Base-by-base conservation (phyloP, 768 basidiomycete genomes). In the Naganishia onofrii region DNA sequence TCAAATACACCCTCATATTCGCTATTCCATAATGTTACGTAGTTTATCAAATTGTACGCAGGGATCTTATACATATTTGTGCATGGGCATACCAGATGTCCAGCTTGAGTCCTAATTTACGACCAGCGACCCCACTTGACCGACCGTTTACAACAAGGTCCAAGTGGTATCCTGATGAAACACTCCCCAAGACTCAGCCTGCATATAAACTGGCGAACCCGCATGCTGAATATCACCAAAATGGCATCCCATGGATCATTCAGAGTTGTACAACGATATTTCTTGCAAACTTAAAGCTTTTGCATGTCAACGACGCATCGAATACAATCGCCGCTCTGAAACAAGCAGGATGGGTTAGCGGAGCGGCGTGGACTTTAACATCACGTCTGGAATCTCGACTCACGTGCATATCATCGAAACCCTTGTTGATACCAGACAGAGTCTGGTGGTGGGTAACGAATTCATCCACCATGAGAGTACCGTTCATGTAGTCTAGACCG, bases 321-420 rank as follows among this genome's bases (percentile, higher is more conserved):
- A 77, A 99, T 96, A 80, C 93, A 96, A 58, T 90, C 85, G 19
- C 93, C 93, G 83, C 90, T 93, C 71, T 73, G n/a, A 19, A 42
- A 13, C 26, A 17, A 48, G 48, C 6, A 15, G 48, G 48, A 9
- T 21, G 46, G 56, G n/a, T 42, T 29, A 51, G 48, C 48, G 10
- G n/a, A 6, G 34, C 29, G 21, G 32, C 57, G 13, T 28, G 44
- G 6, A 13, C 53, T 1, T 0, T 4, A 7, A 19, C 10, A 9
- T 17, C 44, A 44, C 28, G 28, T 23, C 15, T 31, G 55, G 26
- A 57, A 34, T 29, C 5, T 34, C 26, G 60, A 86, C 93, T 82
- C 82, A 93, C 92, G 83, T 97, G 93, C 94, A 99, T 98, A 78
- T 95, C 91, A 69, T 89, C 84, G 85, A 99, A 97, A 26, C 92